phyloP scores from a whole-genome alignment of 805 yeast species.

The Starmerella sirachaensis region DNA sequence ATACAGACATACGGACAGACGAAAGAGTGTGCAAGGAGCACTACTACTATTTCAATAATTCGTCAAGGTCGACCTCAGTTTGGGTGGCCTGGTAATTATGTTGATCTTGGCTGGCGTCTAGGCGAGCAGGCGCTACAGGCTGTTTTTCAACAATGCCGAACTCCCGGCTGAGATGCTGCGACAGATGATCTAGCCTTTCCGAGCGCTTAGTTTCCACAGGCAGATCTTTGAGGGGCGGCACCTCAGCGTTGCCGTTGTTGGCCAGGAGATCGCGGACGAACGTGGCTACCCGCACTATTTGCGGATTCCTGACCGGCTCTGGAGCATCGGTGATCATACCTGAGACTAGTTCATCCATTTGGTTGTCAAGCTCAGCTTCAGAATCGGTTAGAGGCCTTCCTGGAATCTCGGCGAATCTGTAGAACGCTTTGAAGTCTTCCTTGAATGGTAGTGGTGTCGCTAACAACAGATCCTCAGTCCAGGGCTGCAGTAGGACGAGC shows the following conservation, averaged over 20 bases:
- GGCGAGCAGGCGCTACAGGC: background rate
- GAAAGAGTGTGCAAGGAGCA: no score
- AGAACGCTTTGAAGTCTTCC: constrained; percentile 15
- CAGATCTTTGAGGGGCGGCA: constrained; percentile 1
- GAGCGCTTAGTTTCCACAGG: background rate
- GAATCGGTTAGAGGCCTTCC: constrained; percentile 5
- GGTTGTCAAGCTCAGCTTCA: constrained; percentile 9
- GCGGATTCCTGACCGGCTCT: constrained; percentile 3
- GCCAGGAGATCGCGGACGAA: constrained; percentile 8
- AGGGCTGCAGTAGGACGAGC: constrained; percentile 17
- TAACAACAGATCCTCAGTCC: constrained; percentile 5
- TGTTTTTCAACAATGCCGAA: constrained; percentile 12
- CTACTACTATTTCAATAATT: background rate
- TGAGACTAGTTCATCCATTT: constrained; percentile 15
- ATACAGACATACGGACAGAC: no score
- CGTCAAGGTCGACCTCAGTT: constrained; percentile 2
- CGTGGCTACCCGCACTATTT: constrained; percentile 3
- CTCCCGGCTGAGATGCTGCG: constrained; percentile 1
- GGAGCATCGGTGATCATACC: constrained; percentile 6
- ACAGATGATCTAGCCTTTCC: background rate
- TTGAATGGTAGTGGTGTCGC: constrained; percentile 18
- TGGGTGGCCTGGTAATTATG: constrained; percentile 3
- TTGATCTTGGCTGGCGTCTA: constrained; percentile 3
- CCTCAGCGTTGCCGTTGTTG: constrained; percentile 2
- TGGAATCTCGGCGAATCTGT: constrained; percentile 10